phyloP scores from a whole-genome alignment of 2,329 filamentous ascomycete genomes.

The Fusarium decemcellulare region DNA sequence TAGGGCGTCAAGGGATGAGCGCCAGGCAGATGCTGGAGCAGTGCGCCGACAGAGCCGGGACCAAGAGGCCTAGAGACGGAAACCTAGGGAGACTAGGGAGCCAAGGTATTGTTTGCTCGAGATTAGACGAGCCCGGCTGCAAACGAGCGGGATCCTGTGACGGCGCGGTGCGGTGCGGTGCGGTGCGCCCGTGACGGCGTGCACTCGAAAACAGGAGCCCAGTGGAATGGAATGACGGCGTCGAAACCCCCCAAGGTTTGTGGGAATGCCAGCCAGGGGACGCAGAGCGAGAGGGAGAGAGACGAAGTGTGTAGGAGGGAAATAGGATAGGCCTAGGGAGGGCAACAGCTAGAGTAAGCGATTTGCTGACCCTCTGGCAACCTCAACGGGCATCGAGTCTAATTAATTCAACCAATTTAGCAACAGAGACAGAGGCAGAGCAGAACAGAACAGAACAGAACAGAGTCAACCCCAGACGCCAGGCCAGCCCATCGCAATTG shows the following conservation, averaged over 20 bases:
- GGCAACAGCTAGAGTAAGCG: neutral
- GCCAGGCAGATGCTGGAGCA: neutral
- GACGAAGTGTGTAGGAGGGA: neutral
- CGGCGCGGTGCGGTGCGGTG: too few species aligned
- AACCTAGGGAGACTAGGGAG: too few species aligned
- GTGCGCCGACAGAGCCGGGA: neutral
- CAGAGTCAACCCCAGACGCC: too few species aligned
- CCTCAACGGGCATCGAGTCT: neutral
- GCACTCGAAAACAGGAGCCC: neutral
- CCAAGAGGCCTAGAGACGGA: too few species aligned
- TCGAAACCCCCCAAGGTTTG: neutral
- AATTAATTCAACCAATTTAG: neutral
- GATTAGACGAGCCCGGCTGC: too few species aligned
- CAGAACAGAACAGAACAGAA: neutral
- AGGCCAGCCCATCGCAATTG: neutral
- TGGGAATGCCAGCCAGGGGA: constrained; percentile 1
- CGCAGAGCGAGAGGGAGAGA: neutral
- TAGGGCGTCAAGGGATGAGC: neutral
- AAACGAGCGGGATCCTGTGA: too few species aligned
- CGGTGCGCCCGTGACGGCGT: neutral
- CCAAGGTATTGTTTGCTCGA: too few species aligned
- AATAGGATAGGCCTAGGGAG: neutral
- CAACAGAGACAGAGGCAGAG: neutral
- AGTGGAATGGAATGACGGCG: neutral
- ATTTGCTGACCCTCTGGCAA: neutral